Evolutionary conservation across 495 filamentous ascomycete genomes (phyloP), one percentile per base, ranked within the genome.

Genomic region (Xylaria acuta): DNA sequence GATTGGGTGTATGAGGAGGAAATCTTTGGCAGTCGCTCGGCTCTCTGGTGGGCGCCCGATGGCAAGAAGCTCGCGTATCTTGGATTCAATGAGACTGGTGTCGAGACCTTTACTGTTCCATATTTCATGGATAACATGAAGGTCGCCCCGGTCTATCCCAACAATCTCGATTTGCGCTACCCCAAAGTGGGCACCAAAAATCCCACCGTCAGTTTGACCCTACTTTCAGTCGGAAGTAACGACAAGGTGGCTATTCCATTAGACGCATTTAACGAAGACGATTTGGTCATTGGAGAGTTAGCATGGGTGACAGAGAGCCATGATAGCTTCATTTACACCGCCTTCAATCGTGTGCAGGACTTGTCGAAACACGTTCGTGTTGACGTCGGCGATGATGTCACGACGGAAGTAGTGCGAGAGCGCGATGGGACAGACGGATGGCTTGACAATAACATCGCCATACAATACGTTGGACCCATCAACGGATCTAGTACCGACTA

Each of bases 1-100:
- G 88, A 90, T 67, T 90, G 88, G 88, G 88, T 90, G 6, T 90
- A 90, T 73, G 88, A 90, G 69, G 88, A 90, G 71, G 88, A 90
- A 75, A 87, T 90, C 45, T 85, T 88, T 58, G 80, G 83, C 34
- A 79, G 78, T 70, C 80, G 80, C n/a, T 82, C 80, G 25, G 80
- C 84, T 1, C 79, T 89, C 5, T 90, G 88, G 88, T 90, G 85
- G 70, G 88, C 86, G 1, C 87, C 87, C 16, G 88, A 90, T 67
- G 87, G 85, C 25, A 75, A 87, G 72, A 84, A 85, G 45, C 81
- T 90, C 43, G 87, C 87, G 9, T 90, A 84, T 65, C 81, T 90
- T 66, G 84, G 81, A 71, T 87, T 89, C 77, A 84, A 90, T 70
- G 88, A 90, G 77, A 88, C 86, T 1, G 88, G 86, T 11, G 88